Evolutionary conservation across 2,329 filamentous ascomycete species (phyloP), one percentile per base, ranked within the genome.

Genomic region (Ophiosphaerella narmari): DNA sequence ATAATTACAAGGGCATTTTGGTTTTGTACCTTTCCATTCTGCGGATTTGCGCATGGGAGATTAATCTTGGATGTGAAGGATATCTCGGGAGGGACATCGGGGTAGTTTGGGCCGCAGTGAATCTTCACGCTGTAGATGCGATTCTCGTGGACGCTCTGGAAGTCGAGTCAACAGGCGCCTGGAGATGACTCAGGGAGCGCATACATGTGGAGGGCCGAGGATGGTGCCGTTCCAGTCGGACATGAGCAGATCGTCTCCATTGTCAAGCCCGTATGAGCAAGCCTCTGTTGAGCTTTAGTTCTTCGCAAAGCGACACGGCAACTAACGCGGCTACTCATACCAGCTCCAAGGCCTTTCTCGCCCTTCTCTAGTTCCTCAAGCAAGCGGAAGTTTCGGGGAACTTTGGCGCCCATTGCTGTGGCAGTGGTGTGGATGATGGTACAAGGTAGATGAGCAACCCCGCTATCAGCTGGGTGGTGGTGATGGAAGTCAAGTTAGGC

Each of bases 201-300:
- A 70, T 81, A 97, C 94, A 75, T 97, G 92, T 73, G 94, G 93
- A 63, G 94, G 94, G 1, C 94, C 94, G 42, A 97, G 86, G 60
- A 99, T 97, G 13, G 94, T 99, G 67, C 93, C 94, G 70, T 96
- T 96, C 94, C 94, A 99, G 80, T 97, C 91, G 58, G 89, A 93
- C 92, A 99, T 96, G 75, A 94, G 85, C 59, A 97, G 84, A 70
- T 99, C 94, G 71, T 97, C 92, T 40, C 90, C 87, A 74, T 97
- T 91, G 59, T 93, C 91, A 48, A 99, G 84, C 66, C 94, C 94
- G 67, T 97, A 97, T 38, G 94, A 97, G 79, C 93, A 97, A 55
- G 92, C 92, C 79, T 97, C 94, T 94, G 48, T 44, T 18, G 37
- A 47, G 46, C 51, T 38, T 50, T 46, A 59, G 52, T 48, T 32